Base-by-base conservation (phyloP, 495 filamentous ascomycete genomes). In the Evernia prunastri region DNA sequence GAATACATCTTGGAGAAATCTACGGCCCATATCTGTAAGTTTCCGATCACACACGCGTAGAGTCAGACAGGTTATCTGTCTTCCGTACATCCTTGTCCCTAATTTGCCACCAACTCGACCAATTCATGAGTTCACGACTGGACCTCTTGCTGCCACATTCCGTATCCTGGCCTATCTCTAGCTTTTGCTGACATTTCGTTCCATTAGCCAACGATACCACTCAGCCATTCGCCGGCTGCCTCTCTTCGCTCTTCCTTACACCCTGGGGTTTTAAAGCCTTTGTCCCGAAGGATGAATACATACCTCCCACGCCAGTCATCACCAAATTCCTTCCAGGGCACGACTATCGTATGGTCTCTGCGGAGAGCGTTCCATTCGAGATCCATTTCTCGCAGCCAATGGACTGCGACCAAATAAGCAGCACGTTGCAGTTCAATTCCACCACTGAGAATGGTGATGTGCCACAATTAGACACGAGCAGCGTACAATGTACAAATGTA, bases 321-420 rank as follows among this genome's bases (percentile, higher is more conserved):
- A 71, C 69, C n/a, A 67, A 66, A 23, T 71, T 71, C 35, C 59
- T 57, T 12, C 69, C 69, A 39, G 69, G 69, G 15, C 69, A 71
- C 43, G 69, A 70, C 57, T 54, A 36, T 58, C 70, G 68, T 49
- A 63, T 68, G 66, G 56, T 42, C 60, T 66, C 56, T 47, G 49
- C 72, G 25, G 75, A 84, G 45, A 74, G 68, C 0, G 59, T 84
- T 5, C 57, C 71, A 3, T 70, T 84, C 54, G 71, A 77, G 60
- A 63, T 87, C 42, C 73, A 80, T 56, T 87, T 83, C 70, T 85
- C 82, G 18, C 69, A 73, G 31, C 69, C 76, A 33, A 87, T 87
- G 84, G 73, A 83, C 68, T 88, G 85, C 70, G 67, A 79, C 3
- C 72, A 69, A 0, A 70, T 84, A 20, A 75, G 66, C 20, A 71